A percentile compares a stretch with the other conserved stretches of the same genome.
Evolutionary conservation across 371 early-diverging fungal species (phyloP).

Genomic region (Circinella minor): DNA sequence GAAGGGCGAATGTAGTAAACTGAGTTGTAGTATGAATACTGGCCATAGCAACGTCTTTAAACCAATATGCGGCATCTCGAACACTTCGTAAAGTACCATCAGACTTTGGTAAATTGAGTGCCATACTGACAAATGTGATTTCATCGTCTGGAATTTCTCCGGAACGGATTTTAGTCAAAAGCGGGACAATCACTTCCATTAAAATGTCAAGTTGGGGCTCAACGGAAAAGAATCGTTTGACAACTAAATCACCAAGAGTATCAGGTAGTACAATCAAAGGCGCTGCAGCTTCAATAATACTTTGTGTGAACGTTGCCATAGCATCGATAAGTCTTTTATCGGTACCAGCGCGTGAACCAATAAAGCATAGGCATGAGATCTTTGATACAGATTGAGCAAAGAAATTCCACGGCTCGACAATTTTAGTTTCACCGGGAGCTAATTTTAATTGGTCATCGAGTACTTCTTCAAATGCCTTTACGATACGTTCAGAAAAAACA

Average conservation of each 20-base stretch:
- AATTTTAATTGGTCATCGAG: constrained; percentile 21
- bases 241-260: constrained; percentile 30
- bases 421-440: constrained; percentile 23
- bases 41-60: constrained; percentile 37
- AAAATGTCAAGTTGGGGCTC: constrained; percentile 37
- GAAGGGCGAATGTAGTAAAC: constrained; percentile 32
- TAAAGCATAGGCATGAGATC: constrained; percentile 39
- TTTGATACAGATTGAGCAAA: constrained; percentile 23
- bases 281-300: constrained; percentile 33
- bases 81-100: constrained; percentile 27
- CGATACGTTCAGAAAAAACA: constrained; percentile 35
- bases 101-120: constrained; percentile 24
- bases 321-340: constrained; percentile 25
- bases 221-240: constrained; percentile 31
- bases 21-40: constrained; percentile 48
- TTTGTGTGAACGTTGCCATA: constrained; percentile 37
- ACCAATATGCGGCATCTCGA: constrained; percentile 34
- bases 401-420: constrained; percentile 14
- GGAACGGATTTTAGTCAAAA: constrained; percentile 18
- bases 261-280: constrained; percentile 23
- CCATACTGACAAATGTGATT: constrained; percentile 30
- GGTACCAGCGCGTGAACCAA: constrained; percentile 26
- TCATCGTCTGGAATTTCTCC: constrained; percentile 22
- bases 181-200: constrained; percentile 34
- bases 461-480: constrained; percentile 16